A percentile compares a stretch with the other conserved stretches of the same genome.
phyloP scores from a whole-genome alignment of 371 early-diverging fungal species.

The Mucor irregularis region DNA sequence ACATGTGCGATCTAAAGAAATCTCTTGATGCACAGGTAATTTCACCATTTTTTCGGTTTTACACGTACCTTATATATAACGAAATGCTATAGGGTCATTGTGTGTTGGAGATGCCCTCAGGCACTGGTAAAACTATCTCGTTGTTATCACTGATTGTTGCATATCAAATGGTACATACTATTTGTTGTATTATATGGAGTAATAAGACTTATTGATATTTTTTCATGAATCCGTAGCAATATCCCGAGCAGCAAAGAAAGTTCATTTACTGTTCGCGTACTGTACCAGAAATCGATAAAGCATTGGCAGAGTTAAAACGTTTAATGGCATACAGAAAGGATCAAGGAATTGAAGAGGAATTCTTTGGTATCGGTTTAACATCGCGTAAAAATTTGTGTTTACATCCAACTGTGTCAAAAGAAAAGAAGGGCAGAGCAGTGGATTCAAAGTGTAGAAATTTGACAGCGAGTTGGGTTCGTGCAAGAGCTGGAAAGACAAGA shows the following conservation, averaged over 20 bases:
- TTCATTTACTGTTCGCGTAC: slow-evolving; percentile 99
- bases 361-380: slow-evolving; percentile 95
- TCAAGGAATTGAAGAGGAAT: slow-evolving; percentile 73
- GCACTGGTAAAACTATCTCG: slow-evolving; percentile 99
- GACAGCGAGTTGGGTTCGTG: slow-evolving; percentile 95
- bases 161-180: slow-evolving; percentile 85
- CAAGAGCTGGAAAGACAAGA: slow-evolving; percentile 55
- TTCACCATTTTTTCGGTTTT: neutral
- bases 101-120: slow-evolving; percentile 99
- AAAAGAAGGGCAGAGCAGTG: slow-evolving; percentile 83
- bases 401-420: slow-evolving; percentile 83
- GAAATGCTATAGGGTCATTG: slow-evolving; percentile 79
- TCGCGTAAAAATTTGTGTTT: slow-evolving; percentile 96
- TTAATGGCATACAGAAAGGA: slow-evolving; percentile 83
- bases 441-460: slow-evolving; percentile 91
- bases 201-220: neutral
- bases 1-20: slow-evolving; percentile 96
- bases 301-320: slow-evolving; percentile 93
- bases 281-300: slow-evolving; percentile 99
- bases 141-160: slow-evolving; percentile 97
- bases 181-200: neutral
- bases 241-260: slow-evolving; percentile 88
- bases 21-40: slow-evolving; percentile 88
- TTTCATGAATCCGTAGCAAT: slow-evolving; percentile 47
- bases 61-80: neutral